phyloP scores from a whole-genome alignment of 2,329 filamentous ascomycete species.

The Fusarium odoratissimum region DNA sequence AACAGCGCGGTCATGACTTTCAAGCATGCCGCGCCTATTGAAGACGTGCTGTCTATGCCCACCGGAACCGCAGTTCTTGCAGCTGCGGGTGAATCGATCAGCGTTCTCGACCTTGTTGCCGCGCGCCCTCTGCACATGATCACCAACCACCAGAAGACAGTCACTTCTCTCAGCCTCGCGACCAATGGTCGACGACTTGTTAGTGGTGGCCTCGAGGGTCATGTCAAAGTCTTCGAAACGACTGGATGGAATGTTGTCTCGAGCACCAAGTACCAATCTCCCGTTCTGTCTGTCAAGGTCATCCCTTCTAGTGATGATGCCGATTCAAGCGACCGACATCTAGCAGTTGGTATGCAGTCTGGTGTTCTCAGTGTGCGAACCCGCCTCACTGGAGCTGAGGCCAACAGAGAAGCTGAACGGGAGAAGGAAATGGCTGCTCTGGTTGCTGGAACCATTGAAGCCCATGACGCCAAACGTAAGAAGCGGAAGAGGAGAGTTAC shows the following conservation, averaged over 20 bases:
- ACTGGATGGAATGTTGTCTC: conserved; percentile 96
- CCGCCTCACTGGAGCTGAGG: conserved; percentile 85
- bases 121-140: conserved; percentile 88
- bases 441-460: conserved; percentile 79
- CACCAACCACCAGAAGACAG: conserved; percentile 96
- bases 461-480: conserved; percentile 77
- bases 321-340: conserved; percentile 83
- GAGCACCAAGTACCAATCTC: conserved; percentile 91
- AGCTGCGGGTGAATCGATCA: conserved; percentile 86
- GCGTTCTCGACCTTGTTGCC: conserved; percentile 91
- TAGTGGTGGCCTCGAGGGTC: conserved; percentile 90
- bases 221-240: conserved; percentile 97
- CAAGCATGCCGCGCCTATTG: conserved; percentile 90
- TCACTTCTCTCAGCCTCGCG: conserved; percentile 86
- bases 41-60: conserved; percentile 87
- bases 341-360: conserved; percentile 94
- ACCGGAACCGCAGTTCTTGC: conserved; percentile 89
- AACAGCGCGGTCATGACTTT: conserved; percentile 85
- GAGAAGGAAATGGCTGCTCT: conserved; percentile 88
- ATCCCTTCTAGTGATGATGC: conserved; percentile 59
- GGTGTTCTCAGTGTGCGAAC: conserved; percentile 93
- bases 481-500: conserved; percentile 72
- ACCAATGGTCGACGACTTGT: conserved; percentile 84
- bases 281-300: conserved; percentile 85
- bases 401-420: conserved; percentile 78